These are phyloP conservation scores for Tilletia setariae DNA, from an alignment of 1,284 basidiomycete genomes.

Conservation along the genomic window DNA sequence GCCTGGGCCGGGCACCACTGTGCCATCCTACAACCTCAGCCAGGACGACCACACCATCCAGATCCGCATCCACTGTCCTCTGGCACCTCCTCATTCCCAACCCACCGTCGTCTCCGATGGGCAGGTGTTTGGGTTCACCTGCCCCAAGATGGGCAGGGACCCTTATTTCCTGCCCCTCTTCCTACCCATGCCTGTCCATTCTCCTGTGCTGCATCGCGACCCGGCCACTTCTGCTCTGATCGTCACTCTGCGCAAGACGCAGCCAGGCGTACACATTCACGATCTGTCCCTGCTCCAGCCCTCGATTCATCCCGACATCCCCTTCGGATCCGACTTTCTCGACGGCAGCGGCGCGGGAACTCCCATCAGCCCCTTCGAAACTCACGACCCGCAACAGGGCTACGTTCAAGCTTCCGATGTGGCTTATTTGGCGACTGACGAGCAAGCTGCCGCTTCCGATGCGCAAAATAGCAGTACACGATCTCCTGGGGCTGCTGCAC, in stretches of 20 bases:
- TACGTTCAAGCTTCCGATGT: background rate
- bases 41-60: slow-evolving; percentile 15
- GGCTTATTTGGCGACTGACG: background rate
- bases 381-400: background rate
- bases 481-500: background rate
- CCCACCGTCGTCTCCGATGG: background rate
- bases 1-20: background rate
- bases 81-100: slow-evolving; percentile 5
- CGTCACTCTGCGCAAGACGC: slow-evolving; percentile 11
- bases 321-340: background rate
- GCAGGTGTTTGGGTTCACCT: slow-evolving; percentile 14
- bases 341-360: background rate
- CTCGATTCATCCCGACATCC: slow-evolving; percentile 5
- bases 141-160: slow-evolving; percentile 4
- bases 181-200: slow-evolving; percentile 8
- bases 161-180: slow-evolving; percentile 8
- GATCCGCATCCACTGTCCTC: slow-evolving; percentile 14
- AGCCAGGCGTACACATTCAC: slow-evolving; percentile 9
- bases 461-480: background rate
- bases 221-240: slow-evolving; percentile 6
- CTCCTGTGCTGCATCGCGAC: background rate
- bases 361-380: background rate
- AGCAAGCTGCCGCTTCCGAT: background rate
- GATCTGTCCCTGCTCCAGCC: slow-evolving; percentile 2
- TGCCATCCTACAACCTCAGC: slow-evolving; percentile 16